A percentile compares a stretch with the other conserved stretches of the same genome.
Conservation (phyloP, 164 flowering plant species). For the Aristolochia contorta region DNA sequence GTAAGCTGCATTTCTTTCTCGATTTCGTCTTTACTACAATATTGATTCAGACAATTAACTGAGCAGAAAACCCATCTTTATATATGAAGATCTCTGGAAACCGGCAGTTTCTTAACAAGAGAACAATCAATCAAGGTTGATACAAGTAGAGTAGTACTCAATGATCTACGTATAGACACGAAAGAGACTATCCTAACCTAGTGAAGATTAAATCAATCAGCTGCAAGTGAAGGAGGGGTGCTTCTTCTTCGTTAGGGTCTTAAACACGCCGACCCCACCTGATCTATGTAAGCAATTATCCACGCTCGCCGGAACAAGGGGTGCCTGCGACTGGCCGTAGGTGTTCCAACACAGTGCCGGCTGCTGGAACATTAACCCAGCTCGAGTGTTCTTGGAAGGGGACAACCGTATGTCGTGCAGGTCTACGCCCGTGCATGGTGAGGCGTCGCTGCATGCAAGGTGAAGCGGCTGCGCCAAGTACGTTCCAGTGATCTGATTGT, state of each 20-base stretch:
- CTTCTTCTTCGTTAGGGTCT: slow-evolving; percentile 15
- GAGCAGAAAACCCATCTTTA: too few species aligned
- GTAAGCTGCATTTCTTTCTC: too few species aligned
- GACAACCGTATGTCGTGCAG: slow-evolving; percentile 41
- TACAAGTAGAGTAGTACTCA: too few species aligned
- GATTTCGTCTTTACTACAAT: too few species aligned
- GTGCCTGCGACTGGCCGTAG: slow-evolving; percentile 56
- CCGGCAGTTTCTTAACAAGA: too few species aligned
- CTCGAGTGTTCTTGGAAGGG: slow-evolving; percentile 18
- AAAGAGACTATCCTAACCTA: too few species aligned
- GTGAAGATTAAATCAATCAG: too few species aligned
- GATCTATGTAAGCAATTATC: slow-evolving; percentile 63
- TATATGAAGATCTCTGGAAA: too few species aligned
- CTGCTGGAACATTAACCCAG: too few species aligned
- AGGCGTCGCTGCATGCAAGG: slow-evolving; percentile 54
- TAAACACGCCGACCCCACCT: slow-evolving; percentile 19
- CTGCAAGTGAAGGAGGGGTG: slow-evolving; percentile 29
- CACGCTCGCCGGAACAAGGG: slow-evolving; percentile 55
- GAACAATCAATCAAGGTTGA: too few species aligned
- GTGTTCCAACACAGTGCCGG: slow-evolving; percentile 65
- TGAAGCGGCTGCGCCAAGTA: slow-evolving; percentile 52
- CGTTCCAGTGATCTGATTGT: slow-evolving; percentile 48
- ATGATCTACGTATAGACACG: too few species aligned
- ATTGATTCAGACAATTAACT: too few species aligned
- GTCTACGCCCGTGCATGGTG: slow-evolving; percentile 62